Conservation (phyloP, 78 protist species). For the Dictyostelium firmibasis region DNA sequence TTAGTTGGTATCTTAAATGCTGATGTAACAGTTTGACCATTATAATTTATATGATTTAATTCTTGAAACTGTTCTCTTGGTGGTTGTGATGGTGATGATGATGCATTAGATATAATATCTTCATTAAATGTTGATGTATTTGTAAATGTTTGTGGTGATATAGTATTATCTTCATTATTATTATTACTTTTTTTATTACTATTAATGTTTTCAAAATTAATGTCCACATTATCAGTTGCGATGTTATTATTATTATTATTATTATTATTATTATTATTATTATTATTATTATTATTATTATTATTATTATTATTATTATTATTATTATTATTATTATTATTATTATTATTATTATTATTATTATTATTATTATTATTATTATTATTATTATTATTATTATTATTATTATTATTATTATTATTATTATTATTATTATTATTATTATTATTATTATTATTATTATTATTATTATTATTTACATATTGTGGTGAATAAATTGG, state of each 20-base stretch:
- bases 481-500: conserved; percentile 9
- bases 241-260: neutral
- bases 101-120: neutral
- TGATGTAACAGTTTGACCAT: neutral
- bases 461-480: neutral
- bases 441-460: neutral
- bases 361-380: neutral
- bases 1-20: neutral
- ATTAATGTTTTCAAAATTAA: neutral
- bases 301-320: neutral
- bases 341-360: neutral
- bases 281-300: neutral
- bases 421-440: neutral
- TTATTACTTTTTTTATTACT: neutral
- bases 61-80: neutral
- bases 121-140: neutral
- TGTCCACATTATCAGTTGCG: neutral
- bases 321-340: neutral
- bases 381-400: neutral
- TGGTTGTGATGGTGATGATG: conserved; percentile 1
- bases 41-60: neutral
- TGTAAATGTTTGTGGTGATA: neutral
- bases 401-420: neutral
- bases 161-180: neutral
- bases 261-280: neutral